These are phyloP conservation scores for Skeletonema marinoi DNA, from an alignment of 108 stramenopile genomes.

Conservation along the genomic window DNA sequence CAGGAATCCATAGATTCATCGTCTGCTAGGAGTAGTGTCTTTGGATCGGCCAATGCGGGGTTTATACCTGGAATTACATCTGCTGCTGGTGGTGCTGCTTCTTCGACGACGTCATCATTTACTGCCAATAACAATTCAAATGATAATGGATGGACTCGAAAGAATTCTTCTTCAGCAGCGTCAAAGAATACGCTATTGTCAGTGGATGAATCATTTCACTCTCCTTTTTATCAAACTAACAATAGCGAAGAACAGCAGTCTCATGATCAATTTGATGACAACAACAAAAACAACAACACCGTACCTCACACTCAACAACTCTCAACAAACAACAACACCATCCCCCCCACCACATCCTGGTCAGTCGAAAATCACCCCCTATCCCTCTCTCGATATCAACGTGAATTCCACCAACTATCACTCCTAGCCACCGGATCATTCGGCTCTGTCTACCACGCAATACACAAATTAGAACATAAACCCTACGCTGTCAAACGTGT, in stretches of 20 bases:
- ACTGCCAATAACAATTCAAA: not conserved
- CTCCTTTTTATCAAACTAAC: not conserved
- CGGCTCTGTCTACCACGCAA: slow-evolving; percentile 88
- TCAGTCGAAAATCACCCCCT: slow-evolving; percentile 79
- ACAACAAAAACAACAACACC: not conserved
- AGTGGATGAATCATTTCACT: slow-evolving; percentile 14
- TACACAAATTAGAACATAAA: slow-evolving; percentile 75
- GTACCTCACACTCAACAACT: not conserved
- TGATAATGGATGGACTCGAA: slow-evolving; percentile 4
- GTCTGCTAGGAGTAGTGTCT: not conserved
- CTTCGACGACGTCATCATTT: slow-evolving; percentile 4
- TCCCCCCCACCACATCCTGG: slow-evolving; percentile 42
- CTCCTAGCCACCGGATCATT: slow-evolving; percentile 85
- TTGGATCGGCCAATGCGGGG: slow-evolving; percentile 7
- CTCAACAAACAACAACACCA: not conserved
- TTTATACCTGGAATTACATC: slow-evolving; percentile 1
- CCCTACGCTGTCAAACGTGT: slow-evolving; percentile 86
- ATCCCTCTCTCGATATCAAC: slow-evolving; percentile 77
- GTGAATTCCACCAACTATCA: slow-evolving; percentile 76
- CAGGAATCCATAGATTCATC: slow-evolving; percentile 52
- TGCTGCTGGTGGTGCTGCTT: not conserved
- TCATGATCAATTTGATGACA: not conserved
- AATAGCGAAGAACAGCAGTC: not conserved
- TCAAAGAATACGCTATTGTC: not conserved
- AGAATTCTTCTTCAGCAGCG: not conserved